A percentile compares a stretch with the other conserved stretches of the same genome.
Conservation (phyloP, 2,329 filamentous ascomycete species). For the Daldinia sp. region DNA sequence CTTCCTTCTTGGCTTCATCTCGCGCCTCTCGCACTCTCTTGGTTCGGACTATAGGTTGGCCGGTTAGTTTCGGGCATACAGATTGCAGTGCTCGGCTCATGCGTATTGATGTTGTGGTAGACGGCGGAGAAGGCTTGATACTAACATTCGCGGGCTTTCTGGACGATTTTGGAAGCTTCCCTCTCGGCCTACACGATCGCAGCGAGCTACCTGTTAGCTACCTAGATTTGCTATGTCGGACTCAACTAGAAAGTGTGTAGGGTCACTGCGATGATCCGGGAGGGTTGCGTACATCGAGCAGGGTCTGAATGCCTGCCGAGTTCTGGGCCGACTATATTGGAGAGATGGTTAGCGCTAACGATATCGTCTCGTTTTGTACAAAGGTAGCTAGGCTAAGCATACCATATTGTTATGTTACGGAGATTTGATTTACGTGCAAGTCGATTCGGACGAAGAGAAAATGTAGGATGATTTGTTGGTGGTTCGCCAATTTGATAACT, state of each 20-base stretch:
- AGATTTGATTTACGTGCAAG: slow-evolving; percentile 4
- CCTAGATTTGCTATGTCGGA: not conserved
- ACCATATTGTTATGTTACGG: slow-evolving; percentile 24
- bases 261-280: not conserved
- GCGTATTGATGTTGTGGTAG: not conserved
- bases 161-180: slow-evolving; percentile 98
- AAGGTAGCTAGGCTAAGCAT: slow-evolving; percentile 6
- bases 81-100: not conserved
- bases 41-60: slow-evolving; percentile 70
- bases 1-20: slow-evolving; percentile 96
- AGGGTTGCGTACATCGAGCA: slow-evolving; percentile 84
- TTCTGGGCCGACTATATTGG: slow-evolving; percentile 88
- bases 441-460: not conserved
- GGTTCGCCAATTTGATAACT: slow-evolving; percentile 1
- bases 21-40: slow-evolving; percentile 97
- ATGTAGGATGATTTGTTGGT: not conserved
- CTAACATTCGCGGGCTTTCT: slow-evolving; percentile 94
- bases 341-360: slow-evolving; percentile 39
- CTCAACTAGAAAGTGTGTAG: not conserved
- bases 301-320: slow-evolving; percentile 96
- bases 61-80: slow-evolving; percentile 18
- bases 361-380: not conserved
- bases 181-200: slow-evolving; percentile 78
- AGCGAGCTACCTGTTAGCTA: slow-evolving; percentile 28
- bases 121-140: slow-evolving; percentile 12